These are phyloP conservation scores for Hyphopichia khmerensis DNA, from an alignment of 1,139 yeast species.

Conservation along the genomic window DNA sequence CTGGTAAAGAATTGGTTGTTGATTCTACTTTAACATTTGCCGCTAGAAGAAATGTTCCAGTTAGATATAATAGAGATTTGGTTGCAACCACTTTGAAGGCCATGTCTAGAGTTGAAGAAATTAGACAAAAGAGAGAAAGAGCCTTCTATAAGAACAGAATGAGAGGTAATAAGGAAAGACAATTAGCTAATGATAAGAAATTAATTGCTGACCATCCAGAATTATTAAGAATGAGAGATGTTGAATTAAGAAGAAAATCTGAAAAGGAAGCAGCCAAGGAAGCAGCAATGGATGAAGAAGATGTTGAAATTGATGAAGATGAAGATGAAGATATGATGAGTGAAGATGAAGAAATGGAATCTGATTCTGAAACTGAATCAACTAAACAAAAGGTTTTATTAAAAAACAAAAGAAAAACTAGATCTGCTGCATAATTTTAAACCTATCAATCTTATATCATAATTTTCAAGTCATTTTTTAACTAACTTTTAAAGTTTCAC, in stretches of 20 bases:
- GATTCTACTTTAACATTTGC: slow-evolving; percentile 96
- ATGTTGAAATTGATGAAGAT: slow-evolving; percentile 32
- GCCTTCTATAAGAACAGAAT: slow-evolving; percentile 99
- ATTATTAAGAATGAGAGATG: slow-evolving; percentile 86
- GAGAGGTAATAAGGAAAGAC: slow-evolving; percentile 93
- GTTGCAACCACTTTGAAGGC: slow-evolving; percentile 93
- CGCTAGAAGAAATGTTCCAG: slow-evolving; percentile 96
- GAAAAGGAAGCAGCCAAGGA: slow-evolving; percentile 68
- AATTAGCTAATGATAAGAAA: slow-evolving; percentile 81
- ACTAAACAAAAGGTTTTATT: slow-evolving; percentile 74
- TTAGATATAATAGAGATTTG: slow-evolving; percentile 93
- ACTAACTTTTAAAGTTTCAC: too few species aligned
- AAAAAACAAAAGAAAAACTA: slow-evolving; percentile 62
- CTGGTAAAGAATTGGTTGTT: slow-evolving; percentile 97
- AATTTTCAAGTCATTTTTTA: too few species aligned
- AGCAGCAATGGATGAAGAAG: slow-evolving; percentile 49
- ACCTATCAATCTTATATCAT: too few species aligned
- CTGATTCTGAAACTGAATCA: slow-evolving; percentile 39
- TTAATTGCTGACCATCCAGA: slow-evolving; percentile 88
- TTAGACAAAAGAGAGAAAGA: slow-evolving; percentile 93
- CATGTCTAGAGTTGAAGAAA: slow-evolving; percentile 94
- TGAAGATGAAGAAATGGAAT: slow-evolving; percentile 42
- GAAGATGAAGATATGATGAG: slow-evolving; percentile 40
- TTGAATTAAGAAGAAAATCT: slow-evolving; percentile 79
- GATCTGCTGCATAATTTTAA: slow-evolving; percentile 6